A percentile compares a stretch with the other conserved stretches of the same genome.
These are phyloP conservation scores for Puya raimondii DNA, from an alignment of 176 grass and related monocot species.

Conservation along the genomic window DNA sequence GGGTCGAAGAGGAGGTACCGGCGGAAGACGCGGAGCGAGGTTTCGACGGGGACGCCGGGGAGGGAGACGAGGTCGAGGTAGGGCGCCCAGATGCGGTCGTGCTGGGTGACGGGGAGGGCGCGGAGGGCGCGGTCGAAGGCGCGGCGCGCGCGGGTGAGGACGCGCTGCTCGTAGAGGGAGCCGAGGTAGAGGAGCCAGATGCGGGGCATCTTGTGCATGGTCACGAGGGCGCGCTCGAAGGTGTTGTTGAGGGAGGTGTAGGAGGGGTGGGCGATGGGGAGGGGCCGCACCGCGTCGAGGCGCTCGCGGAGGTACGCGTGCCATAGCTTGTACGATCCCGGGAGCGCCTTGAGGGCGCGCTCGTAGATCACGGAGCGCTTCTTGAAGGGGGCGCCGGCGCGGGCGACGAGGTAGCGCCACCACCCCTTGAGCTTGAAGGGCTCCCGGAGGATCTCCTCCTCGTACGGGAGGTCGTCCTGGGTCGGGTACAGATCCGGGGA, in stretches of 20 bases:
- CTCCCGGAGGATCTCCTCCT: slow-evolving; percentile 79
- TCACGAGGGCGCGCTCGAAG: slow-evolving; percentile 72
- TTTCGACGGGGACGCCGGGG: slow-evolving; percentile 62
- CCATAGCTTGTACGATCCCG: slow-evolving; percentile 81
- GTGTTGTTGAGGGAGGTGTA: slow-evolving; percentile 80
- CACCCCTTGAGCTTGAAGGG: slow-evolving; percentile 74
- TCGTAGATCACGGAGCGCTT: slow-evolving; percentile 75
- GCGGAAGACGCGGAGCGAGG: slow-evolving; percentile 62
- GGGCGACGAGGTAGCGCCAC: slow-evolving; percentile 85
- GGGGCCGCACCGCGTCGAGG: slow-evolving; percentile 55
- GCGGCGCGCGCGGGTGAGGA: slow-evolving; percentile 47
- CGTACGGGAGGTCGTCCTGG: slow-evolving; percentile 61
- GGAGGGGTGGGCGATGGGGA: slow-evolving; percentile 45
- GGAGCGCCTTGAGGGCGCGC: slow-evolving; percentile 67
- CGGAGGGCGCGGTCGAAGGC: slow-evolving; percentile 64
- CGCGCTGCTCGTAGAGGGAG: slow-evolving; percentile 58
- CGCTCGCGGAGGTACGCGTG: slow-evolving; percentile 78
- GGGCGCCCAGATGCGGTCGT: slow-evolving; percentile 73
- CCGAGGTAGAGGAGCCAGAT: slow-evolving; percentile 66
- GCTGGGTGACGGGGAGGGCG: slow-evolving; percentile 69
- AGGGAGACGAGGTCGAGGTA: slow-evolving; percentile 62
- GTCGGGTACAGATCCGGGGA: slow-evolving; percentile 58
- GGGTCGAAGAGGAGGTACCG: slow-evolving; percentile 83
- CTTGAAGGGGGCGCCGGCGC: slow-evolving; percentile 48
- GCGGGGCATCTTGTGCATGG: slow-evolving; percentile 92